Evolutionary conservation across 2,329 filamentous ascomycete species (phyloP).

Genomic region (Hypomyces rosellus): DNA sequence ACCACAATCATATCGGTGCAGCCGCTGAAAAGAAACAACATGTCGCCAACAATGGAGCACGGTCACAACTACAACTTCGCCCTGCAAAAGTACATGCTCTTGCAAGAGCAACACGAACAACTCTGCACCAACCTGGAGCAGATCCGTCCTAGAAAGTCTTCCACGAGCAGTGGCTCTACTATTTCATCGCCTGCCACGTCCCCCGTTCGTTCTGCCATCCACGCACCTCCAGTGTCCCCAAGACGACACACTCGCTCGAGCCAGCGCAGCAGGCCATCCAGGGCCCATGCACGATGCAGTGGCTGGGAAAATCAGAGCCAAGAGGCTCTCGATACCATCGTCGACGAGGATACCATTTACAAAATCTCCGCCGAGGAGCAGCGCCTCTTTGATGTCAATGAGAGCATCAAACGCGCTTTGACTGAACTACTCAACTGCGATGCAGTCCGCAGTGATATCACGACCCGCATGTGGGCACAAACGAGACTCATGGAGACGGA

Average conservation of each 20-base stretch:
- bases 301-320: constrained; percentile 25
- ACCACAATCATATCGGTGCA: constrained; percentile 12
- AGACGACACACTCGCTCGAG: constrained; percentile 20
- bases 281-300: constrained; percentile 26
- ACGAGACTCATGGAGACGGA: constrained; percentile 55
- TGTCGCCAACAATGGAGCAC: constrained; percentile 22
- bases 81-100: constrained; percentile 48
- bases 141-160: constrained; percentile 37
- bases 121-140: constrained; percentile 46
- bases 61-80: constrained; percentile 37
- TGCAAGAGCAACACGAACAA: constrained; percentile 49
- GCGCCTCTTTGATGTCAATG: constrained; percentile 50
- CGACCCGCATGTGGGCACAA: constrained; percentile 54
- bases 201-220: constrained; percentile 50
- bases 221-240: constrained; percentile 43
- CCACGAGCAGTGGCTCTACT: constrained; percentile 28
- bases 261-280: constrained; percentile 14
- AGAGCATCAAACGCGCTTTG: constrained; percentile 54
- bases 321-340: constrained; percentile 32
- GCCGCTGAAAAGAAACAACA: constrained; percentile 14
- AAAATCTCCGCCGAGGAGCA: constrained; percentile 48
- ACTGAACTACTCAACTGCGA: constrained; percentile 58
- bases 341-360: constrained; percentile 41
- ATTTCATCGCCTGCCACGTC: constrained; percentile 52
- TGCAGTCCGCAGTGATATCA: constrained; percentile 42